Conservation (phyloP, 2,329 filamentous ascomycete genomes). For the Monilinia aucupariae region DNA sequence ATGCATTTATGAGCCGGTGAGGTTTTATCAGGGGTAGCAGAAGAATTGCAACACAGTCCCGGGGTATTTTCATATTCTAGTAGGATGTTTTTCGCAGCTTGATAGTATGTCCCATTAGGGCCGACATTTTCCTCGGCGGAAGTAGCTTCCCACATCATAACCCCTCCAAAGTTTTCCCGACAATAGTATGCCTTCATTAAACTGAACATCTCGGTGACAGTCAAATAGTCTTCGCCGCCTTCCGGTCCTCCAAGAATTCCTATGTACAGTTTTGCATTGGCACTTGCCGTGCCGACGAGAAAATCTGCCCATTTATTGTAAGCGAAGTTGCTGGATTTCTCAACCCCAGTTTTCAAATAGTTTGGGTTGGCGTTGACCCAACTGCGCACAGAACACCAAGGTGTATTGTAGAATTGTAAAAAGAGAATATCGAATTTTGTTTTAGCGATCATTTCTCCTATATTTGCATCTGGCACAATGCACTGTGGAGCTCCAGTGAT, state of each 20-base stretch:
- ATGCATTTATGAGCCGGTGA: not conserved
- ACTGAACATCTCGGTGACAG: slow-evolving; percentile 21
- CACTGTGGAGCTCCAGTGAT: slow-evolving; percentile 35
- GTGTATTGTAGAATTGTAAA: slow-evolving; percentile 35
- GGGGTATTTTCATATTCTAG: slow-evolving; percentile 7
- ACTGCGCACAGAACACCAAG: slow-evolving; percentile 27
- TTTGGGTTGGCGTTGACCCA: slow-evolving; percentile 16
- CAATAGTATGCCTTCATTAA: slow-evolving; percentile 26
- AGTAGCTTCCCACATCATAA: slow-evolving; percentile 35
- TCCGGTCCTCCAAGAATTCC: slow-evolving; percentile 27
- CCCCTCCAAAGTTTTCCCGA: slow-evolving; percentile 30
- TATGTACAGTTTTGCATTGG: slow-evolving; percentile 31
- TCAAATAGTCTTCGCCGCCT: slow-evolving; percentile 25
- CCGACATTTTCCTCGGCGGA: slow-evolving; percentile 22
- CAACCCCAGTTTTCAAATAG: not conserved
- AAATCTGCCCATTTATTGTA: slow-evolving; percentile 26
- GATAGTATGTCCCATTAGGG: not conserved
- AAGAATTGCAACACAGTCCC: not conserved
- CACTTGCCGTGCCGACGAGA: slow-evolving; percentile 23
- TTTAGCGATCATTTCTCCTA: slow-evolving; percentile 28
- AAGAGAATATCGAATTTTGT: slow-evolving; percentile 33
- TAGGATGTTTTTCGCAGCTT: not conserved
- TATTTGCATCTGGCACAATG: slow-evolving; percentile 29
- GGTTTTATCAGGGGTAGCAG: not conserved
- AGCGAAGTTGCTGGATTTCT: slow-evolving; percentile 20